Conservation (phyloP, 495 filamentous ascomycete species). For the Lichina pygmaea region DNA sequence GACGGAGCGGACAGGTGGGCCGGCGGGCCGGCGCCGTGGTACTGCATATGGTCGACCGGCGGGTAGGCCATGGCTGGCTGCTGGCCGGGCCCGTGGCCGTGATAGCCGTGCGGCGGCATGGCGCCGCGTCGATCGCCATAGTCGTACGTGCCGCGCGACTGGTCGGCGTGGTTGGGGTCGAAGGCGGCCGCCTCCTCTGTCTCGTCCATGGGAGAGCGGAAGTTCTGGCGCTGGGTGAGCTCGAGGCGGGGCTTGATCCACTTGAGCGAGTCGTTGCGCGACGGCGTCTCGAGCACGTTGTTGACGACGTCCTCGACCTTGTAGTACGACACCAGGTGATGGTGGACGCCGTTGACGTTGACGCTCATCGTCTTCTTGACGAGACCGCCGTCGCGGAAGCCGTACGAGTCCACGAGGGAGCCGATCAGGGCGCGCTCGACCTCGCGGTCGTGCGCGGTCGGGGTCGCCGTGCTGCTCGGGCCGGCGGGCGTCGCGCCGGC, state of each 20-base stretch:
- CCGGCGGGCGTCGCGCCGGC: slow-evolving; percentile 8
- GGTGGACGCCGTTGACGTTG: slow-evolving; percentile 34
- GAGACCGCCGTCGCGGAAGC: slow-evolving; percentile 58
- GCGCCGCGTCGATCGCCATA: neutral
- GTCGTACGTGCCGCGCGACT: neutral
- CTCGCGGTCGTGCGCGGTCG: slow-evolving; percentile 19
- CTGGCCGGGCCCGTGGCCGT: neutral
- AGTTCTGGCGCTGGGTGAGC: slow-evolving; percentile 38
- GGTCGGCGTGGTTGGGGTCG: neutral
- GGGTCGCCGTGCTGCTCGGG: slow-evolving; percentile 15
- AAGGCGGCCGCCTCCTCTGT: neutral
- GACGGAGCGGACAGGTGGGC: neutral
- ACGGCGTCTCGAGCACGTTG: slow-evolving; percentile 29
- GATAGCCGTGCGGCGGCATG: neutral
- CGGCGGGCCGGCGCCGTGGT: neutral
- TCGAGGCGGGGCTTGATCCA: slow-evolving; percentile 28
- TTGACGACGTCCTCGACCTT: slow-evolving; percentile 45
- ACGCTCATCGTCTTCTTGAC: slow-evolving; percentile 86
- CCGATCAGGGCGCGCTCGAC: slow-evolving; percentile 47
- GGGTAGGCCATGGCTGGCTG: neutral
- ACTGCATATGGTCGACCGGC: neutral
- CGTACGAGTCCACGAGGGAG: slow-evolving; percentile 64
- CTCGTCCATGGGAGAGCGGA: slow-evolving; percentile 41
- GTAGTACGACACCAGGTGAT: slow-evolving; percentile 81
- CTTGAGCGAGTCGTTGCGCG: slow-evolving; percentile 25